Evolutionary conservation across 2,329 filamentous ascomycete species (phyloP).

Genomic region (Cercospora zeina): DNA sequence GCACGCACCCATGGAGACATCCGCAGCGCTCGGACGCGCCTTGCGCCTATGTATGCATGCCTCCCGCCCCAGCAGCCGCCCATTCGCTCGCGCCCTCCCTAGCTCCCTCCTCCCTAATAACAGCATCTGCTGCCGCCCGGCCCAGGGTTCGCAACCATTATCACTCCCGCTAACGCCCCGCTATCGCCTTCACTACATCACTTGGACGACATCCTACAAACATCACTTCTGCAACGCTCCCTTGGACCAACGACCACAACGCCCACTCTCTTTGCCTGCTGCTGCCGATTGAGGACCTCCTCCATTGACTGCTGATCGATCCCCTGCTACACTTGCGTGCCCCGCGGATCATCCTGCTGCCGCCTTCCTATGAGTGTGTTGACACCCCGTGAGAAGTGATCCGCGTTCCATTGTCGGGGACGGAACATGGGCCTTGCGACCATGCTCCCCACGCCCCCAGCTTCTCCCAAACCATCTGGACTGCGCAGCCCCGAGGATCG

Average conservation of each 20-base stretch:
- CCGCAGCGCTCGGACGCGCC: conserved; percentile 25
- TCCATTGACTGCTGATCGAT: conserved; percentile 18
- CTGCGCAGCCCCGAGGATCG: conserved; percentile 70
- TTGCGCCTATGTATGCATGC: conserved; percentile 16
- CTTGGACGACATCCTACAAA: conserved; percentile 12
- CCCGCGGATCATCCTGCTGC: too few relatives aligned
- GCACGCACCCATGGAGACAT: conserved; percentile 18
- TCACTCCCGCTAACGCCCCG: conserved; percentile 31
- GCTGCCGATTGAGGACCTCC: conserved; percentile 1
- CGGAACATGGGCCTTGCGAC: conserved; percentile 17
- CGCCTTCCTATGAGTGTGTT: conserved; percentile 27
- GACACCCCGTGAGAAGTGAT: conserved; percentile 19
- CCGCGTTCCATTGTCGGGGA: conserved; percentile 16
- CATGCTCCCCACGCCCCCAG: conserved; percentile 55
- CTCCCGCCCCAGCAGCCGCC: conserved; percentile 20
- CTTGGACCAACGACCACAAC: conserved; percentile 15
- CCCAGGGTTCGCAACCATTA: conserved; percentile 27
- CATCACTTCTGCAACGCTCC: not conserved
- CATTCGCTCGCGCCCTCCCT: not conserved
- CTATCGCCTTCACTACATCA: conserved; percentile 32
- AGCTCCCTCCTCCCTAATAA: conserved; percentile 26
- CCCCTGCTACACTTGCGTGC: not conserved
- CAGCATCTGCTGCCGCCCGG: conserved; percentile 24
- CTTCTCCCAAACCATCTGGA: conserved; percentile 46
- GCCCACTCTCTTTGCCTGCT: conserved; percentile 11